These are phyloP conservation scores for Zymoseptoria ardabiliae DNA, from an alignment of 2,329 filamentous ascomycete species.

Conservation along the genomic window DNA sequence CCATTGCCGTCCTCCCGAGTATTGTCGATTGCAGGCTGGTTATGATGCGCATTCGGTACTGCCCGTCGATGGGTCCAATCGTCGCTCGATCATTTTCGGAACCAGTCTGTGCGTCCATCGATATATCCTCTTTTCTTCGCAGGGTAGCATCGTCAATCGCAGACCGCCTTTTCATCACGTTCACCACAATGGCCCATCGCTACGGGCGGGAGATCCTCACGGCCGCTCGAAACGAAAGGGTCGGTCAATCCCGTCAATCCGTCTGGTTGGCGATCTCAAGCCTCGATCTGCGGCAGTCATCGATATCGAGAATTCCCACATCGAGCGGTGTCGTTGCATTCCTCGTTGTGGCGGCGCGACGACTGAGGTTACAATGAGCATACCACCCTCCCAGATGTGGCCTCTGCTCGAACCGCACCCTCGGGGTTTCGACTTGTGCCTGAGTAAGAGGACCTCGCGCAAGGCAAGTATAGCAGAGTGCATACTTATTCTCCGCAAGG, in stretches of 20 bases:
- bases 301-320: background rate
- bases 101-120: slow-evolving; percentile 23
- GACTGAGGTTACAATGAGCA: background rate
- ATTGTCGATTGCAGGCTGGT: background rate
- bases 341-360: background rate
- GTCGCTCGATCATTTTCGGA: slow-evolving; percentile 23
- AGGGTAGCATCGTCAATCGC: slow-evolving; percentile 16
- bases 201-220: background rate
- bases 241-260: slow-evolving; percentile 6
- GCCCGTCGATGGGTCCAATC: slow-evolving; percentile 16
- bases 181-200: slow-evolving; percentile 10
- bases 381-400: background rate
- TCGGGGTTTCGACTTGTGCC: background rate
- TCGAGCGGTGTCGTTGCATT: background rate
- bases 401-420: background rate
- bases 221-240: background rate
- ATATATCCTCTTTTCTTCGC: background rate
- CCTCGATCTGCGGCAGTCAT: background rate
- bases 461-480: background rate
- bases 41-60: background rate
- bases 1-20: background rate
- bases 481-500: slow-evolving; percentile 27
- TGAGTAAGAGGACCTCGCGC: background rate
- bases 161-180: slow-evolving; percentile 19
- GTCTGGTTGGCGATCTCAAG: background rate